phyloP scores from a whole-genome alignment of 208 protist species.

The Porcisia deanei region DNA sequence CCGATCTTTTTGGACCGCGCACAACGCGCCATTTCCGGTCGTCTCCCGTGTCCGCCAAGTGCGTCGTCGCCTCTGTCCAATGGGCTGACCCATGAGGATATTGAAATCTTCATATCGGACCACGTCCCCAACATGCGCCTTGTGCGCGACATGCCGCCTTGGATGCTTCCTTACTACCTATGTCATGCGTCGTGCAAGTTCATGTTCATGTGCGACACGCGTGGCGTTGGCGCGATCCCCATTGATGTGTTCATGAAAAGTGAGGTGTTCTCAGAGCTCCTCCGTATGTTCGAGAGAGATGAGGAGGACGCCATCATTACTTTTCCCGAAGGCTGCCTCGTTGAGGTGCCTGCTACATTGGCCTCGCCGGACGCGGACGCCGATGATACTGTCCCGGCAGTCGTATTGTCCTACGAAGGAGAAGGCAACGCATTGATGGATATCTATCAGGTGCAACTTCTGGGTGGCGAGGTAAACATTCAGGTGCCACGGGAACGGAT shows the following conservation, averaged over 20 bases:
- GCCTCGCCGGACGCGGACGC: constrained; percentile 29
- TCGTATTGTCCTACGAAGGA: constrained; percentile 62
- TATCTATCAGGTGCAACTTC: constrained; percentile 68
- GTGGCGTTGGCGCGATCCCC: constrained; percentile 65
- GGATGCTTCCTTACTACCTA: constrained; percentile 90
- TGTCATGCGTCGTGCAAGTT: constrained; percentile 92
- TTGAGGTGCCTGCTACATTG: constrained; percentile 66
- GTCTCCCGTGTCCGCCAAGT: constrained; percentile 58
- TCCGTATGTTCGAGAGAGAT: constrained; percentile 90
- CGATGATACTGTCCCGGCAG: constrained; percentile 73
- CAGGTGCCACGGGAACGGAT: constrained; percentile 53
- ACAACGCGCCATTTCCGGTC: constrained; percentile 12
- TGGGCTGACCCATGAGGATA: constrained; percentile 78
- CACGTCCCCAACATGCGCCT: constrained; percentile 80
- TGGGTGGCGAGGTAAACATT: constrained; percentile 32
- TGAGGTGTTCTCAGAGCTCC: constrained; percentile 88
- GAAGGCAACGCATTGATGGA: constrained; percentile 59
- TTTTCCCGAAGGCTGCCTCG: constrained; percentile 69
- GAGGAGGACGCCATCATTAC: constrained; percentile 63
- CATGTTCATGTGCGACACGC: constrained; percentile 93
- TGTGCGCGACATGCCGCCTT: constrained; percentile 81
- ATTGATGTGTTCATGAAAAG: constrained; percentile 87
- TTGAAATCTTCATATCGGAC: constrained; percentile 78
- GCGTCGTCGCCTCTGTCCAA: constrained; percentile 79
- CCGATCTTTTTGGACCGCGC: constrained; percentile 28